Conservation (phyloP, 2,329 filamentous ascomycete species). For the Acrocalymma vagum region DNA sequence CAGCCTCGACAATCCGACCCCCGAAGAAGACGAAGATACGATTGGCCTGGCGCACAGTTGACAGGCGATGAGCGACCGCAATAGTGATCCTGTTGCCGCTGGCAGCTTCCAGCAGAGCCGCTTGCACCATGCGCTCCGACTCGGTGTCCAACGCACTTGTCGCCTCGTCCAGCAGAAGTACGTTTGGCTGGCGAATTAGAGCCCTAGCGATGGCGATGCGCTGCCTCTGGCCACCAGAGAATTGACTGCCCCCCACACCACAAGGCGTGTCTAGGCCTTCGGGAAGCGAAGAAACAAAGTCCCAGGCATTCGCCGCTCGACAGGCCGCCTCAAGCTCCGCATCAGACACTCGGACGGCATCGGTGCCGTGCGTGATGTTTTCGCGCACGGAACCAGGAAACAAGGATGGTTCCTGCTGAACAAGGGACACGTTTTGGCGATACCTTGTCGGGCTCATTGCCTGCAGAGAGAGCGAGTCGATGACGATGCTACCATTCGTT, state of each 20-base stretch:
- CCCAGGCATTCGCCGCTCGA: slow-evolving; percentile 27
- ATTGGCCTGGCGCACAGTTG: too few species aligned
- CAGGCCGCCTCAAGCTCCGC: slow-evolving; percentile 48
- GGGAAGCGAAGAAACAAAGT: slow-evolving; percentile 32
- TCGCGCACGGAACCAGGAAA: slow-evolving; percentile 90
- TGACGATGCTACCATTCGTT: slow-evolving; percentile 76
- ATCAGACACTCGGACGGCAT: slow-evolving; percentile 34
- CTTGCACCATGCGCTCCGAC: slow-evolving; percentile 66
- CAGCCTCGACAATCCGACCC: too few species aligned
- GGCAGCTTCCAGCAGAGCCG: slow-evolving; percentile 39
- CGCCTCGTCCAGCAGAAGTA: slow-evolving; percentile 59
- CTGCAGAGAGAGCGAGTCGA: slow-evolving; percentile 81
- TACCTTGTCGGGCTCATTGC: slow-evolving; percentile 70
- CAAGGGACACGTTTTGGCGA: slow-evolving; percentile 79
- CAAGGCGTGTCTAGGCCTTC: slow-evolving; percentile 29
- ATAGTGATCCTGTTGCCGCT: slow-evolving; percentile 57
- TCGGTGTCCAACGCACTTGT: slow-evolving; percentile 26
- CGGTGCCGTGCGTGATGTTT: slow-evolving; percentile 75
- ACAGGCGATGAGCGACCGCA: slow-evolving; percentile 26
- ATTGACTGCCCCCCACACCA: slow-evolving; percentile 63
- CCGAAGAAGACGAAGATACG: too few species aligned
- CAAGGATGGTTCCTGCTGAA: slow-evolving; percentile 88
- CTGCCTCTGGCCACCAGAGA: slow-evolving; percentile 87
- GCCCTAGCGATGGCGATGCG: slow-evolving; percentile 90
- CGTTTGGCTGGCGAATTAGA: slow-evolving; percentile 87